These are phyloP conservation scores for Ophiostoma sp. DNA, from an alignment of 2,329 filamentous ascomycete species.

Conservation along the genomic window DNA sequence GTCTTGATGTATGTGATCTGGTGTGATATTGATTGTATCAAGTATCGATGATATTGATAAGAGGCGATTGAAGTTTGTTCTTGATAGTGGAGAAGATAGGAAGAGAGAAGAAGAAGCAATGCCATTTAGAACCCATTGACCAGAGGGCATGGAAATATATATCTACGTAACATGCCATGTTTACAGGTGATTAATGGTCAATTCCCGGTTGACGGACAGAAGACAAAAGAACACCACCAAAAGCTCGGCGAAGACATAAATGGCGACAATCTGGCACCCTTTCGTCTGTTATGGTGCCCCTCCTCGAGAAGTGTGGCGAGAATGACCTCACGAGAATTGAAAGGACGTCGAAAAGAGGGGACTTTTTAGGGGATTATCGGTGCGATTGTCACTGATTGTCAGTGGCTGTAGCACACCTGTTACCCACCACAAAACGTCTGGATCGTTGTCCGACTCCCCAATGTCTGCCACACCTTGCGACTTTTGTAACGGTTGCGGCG, in stretches of 20 bases:
- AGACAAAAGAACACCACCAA: neutral
- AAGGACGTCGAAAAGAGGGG: neutral
- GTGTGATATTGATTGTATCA: neutral
- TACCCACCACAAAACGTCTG: neutral
- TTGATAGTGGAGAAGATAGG: neutral
- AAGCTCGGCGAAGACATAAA: neutral
- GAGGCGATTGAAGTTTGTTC: neutral
- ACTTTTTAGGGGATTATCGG: neutral
- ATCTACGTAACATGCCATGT: neutral
- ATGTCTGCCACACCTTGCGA: neutral
- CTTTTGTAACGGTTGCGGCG: neutral
- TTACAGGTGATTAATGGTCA: neutral
- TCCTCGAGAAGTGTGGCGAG: neutral
- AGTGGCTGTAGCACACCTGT: neutral
- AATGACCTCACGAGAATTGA: neutral
- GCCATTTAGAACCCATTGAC: neutral
- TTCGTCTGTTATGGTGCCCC: neutral
- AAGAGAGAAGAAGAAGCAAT: neutral
- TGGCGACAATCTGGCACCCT: neutral
- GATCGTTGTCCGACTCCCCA: neutral
- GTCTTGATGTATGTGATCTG: neutral
- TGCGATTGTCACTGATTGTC: neutral
- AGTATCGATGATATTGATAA: neutral
- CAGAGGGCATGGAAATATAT: neutral
- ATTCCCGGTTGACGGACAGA: neutral